A percentile compares a stretch with the other conserved stretches of the same genome.
Evolutionary conservation across 306 rosid genomes (phyloP).

Genomic region (Oxytropis ochrocephala): DNA sequence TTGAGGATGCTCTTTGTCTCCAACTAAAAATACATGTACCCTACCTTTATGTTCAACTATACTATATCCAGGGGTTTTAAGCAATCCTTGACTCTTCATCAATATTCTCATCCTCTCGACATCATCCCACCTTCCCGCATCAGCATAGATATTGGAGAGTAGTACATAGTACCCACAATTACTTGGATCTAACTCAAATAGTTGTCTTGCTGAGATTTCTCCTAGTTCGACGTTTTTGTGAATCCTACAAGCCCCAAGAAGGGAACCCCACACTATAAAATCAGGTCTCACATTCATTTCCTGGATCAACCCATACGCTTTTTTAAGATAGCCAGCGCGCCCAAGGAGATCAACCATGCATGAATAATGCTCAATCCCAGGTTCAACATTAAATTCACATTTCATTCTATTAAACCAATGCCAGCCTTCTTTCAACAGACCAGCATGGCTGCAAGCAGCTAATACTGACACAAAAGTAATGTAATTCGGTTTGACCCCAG

Average conservation of each 20-base stretch:
- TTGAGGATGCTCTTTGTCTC: conserved; percentile 73
- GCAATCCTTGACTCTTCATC: conserved; percentile 58
- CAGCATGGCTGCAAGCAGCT: conserved; percentile 77
- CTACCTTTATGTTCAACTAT: conserved; percentile 68
- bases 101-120: conserved; percentile 60
- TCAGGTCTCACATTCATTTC: conserved; percentile 65
- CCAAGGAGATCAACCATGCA: conserved; percentile 85
- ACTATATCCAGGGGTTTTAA: conserved; percentile 72
- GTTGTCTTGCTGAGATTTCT: conserved; percentile 54
- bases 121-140: conserved; percentile 69
- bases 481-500: conserved; percentile 53
- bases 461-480: conserved; percentile 66
- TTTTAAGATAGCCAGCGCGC: conserved; percentile 55
- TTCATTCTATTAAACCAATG: conserved; percentile 68
- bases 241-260: conserved; percentile 69
- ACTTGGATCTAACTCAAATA: conserved; percentile 66
- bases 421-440: conserved; percentile 67
- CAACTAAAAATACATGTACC: conserved; percentile 64
- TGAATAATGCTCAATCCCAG: conserved; percentile 69
- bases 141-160: conserved; percentile 74
- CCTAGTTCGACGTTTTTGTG: conserved; percentile 68
- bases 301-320: conserved; percentile 65
- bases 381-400: conserved; percentile 48
- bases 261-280: conserved; percentile 72
- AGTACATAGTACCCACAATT: conserved; percentile 72